A percentile compares a stretch with the other conserved stretches of the same genome.
Evolutionary conservation across 2,329 filamentous ascomycete genomes (phyloP).

Genomic region (Paramyrothecium roridum): DNA sequence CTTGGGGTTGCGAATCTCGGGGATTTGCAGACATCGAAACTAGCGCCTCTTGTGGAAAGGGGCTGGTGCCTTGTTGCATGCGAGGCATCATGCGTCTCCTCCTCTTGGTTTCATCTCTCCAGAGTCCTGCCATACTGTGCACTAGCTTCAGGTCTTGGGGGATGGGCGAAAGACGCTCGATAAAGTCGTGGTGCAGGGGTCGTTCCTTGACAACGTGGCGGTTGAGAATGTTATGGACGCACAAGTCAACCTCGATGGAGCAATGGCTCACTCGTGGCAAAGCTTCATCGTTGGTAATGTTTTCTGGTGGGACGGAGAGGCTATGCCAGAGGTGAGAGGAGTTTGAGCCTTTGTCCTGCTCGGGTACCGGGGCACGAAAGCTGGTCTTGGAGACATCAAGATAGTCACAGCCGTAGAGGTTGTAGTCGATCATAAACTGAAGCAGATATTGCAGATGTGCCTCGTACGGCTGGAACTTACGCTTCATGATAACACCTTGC

Average conservation of each 20-base stretch:
- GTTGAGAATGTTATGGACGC: slow-evolving; percentile 85
- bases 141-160: slow-evolving; percentile 75
- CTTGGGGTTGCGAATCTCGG: slow-evolving; percentile 67
- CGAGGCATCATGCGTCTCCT: slow-evolving; percentile 70
- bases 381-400: slow-evolving; percentile 68
- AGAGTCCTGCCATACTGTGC: slow-evolving; percentile 88
- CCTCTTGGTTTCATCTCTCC: slow-evolving; percentile 83
- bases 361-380: slow-evolving; percentile 75
- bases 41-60: slow-evolving; percentile 77
- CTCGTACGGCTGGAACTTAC: slow-evolving; percentile 85
- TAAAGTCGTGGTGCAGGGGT: slow-evolving; percentile 82
- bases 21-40: slow-evolving; percentile 86
- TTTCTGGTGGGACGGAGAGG: slow-evolving; percentile 56
- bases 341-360: slow-evolving; percentile 57
- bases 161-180: slow-evolving; percentile 65
- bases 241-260: slow-evolving; percentile 84
- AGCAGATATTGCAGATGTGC: slow-evolving; percentile 88
- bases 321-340: slow-evolving; percentile 76
- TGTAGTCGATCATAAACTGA: slow-evolving; percentile 99
- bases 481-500: slow-evolving; percentile 83
- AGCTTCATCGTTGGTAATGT: slow-evolving; percentile 50
- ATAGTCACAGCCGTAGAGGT: slow-evolving; percentile 90
- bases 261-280: slow-evolving; percentile 84
- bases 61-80: slow-evolving; percentile 62
- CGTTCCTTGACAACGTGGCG: slow-evolving; percentile 71